Evolutionary conservation across 1,139 yeast genomes (phyloP).

Genomic region (Yamadazyma songkhlaensis): DNA sequence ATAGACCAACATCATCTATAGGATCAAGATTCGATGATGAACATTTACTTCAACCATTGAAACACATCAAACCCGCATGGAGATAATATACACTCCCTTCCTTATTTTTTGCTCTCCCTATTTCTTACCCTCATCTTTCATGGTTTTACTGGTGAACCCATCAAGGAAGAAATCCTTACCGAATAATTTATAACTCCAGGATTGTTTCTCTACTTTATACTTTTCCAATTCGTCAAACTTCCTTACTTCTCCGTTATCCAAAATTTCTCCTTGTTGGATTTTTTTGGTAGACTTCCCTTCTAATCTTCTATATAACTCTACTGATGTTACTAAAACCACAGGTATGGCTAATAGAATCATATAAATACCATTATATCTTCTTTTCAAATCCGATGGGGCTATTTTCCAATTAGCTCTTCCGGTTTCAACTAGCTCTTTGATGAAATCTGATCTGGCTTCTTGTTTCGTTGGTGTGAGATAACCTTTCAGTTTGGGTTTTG

Average conservation of each 20-base stretch:
- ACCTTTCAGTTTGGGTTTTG: conserved; percentile 9
- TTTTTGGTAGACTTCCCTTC: conserved; percentile 44
- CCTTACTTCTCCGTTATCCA: conserved; percentile 32
- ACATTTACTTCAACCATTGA: conserved; percentile 29
- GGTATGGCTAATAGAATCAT: conserved; percentile 42
- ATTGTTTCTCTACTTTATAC: conserved; percentile 37
- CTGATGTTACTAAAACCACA: conserved; percentile 30
- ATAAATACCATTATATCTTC: conserved; percentile 39
- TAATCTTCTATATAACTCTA: conserved; percentile 35
- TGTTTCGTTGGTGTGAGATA: neutral
- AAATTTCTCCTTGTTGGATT: conserved; percentile 41
- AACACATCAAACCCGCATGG: conserved; percentile 26
- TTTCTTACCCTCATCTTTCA: conserved; percentile 15
- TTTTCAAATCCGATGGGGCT: conserved; percentile 41
- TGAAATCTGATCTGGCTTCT: conserved; percentile 24
- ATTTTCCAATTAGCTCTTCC: conserved; percentile 47
- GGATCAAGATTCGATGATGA: conserved; percentile 36
- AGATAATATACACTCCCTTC: conserved; percentile 12
- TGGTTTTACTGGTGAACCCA: conserved; percentile 46
- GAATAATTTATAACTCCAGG: conserved; percentile 37
- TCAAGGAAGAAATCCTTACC: conserved; percentile 46
- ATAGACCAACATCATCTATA: conserved; percentile 31
- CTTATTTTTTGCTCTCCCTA: no score
- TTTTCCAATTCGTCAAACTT: conserved; percentile 41
- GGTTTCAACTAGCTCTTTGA: conserved; percentile 34